Evolutionary conservation across 768 basidiomycete species (phyloP).

Genomic region (Aureoboletus auriporus): DNA sequence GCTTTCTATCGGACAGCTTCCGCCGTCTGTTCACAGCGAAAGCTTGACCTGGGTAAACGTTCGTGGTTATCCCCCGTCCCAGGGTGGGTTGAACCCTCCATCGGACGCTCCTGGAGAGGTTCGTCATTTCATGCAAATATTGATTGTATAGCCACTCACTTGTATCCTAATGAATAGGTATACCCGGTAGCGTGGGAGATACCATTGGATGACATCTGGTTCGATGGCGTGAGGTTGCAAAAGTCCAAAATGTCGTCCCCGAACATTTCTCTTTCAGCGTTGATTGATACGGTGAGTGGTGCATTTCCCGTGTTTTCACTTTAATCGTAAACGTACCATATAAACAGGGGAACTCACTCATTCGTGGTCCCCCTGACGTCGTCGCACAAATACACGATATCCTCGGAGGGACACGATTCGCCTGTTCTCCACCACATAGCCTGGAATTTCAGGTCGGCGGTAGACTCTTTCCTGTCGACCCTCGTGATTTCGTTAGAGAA

Average conservation of each 20-base stretch:
- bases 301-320: neutral
- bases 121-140: conserved; percentile 10
- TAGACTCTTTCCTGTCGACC: conserved; percentile 66
- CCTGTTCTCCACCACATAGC: conserved; percentile 58
- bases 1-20: conserved; percentile 65
- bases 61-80: conserved; percentile 44
- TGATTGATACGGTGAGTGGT: conserved; percentile 62
- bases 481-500: conserved; percentile 62
- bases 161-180: conserved; percentile 28
- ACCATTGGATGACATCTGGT: conserved; percentile 63
- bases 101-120: conserved; percentile 60
- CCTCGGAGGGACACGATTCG: conserved; percentile 46
- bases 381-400: conserved; percentile 42
- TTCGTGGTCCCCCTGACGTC: conserved; percentile 71
- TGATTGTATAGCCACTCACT: conserved; percentile 2
- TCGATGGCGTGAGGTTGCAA: conserved; percentile 61
- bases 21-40: conserved; percentile 41
- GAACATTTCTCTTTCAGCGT: conserved; percentile 52
- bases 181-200: conserved; percentile 75
- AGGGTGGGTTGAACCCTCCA: conserved; percentile 56
- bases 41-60: conserved; percentile 65
- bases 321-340: neutral
- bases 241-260: conserved; percentile 48
- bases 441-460: conserved; percentile 69
- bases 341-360: conserved; percentile 65